A percentile compares a stretch with the other conserved stretches of the same genome.
Conservation (phyloP, 805 yeast species). For the Alloascoidea hylecoeti region DNA sequence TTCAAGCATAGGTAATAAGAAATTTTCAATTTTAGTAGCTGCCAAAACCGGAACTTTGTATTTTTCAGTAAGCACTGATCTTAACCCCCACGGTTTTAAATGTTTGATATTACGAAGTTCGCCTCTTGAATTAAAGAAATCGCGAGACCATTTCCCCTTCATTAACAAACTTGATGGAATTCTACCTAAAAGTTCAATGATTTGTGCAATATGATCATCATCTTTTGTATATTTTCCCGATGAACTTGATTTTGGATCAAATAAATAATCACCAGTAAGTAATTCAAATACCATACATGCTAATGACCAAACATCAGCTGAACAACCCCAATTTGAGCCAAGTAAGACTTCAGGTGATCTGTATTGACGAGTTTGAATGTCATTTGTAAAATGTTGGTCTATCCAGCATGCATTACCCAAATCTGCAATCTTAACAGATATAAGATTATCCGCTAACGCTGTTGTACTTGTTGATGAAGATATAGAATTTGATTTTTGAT, state of each 20-base stretch:
- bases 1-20: conserved; percentile 70
- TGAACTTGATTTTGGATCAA: conserved; percentile 56
- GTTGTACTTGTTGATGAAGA: conserved; percentile 5
- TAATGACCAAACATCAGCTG: conserved; percentile 92
- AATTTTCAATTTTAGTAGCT: conserved; percentile 61
- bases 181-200: conserved; percentile 67
- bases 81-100: conserved; percentile 81
- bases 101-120: conserved; percentile 67
- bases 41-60: conserved; percentile 59
- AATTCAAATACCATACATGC: conserved; percentile 88
- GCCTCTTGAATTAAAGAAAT: conserved; percentile 51
- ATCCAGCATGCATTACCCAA: conserved; percentile 85
- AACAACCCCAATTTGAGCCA: conserved; percentile 87
- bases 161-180: conserved; percentile 45
- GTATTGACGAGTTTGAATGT: conserved; percentile 86
- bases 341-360: conserved; percentile 79
- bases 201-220: conserved; percentile 94
- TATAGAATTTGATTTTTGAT: not conserved
- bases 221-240: conserved; percentile 55
- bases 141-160: conserved; percentile 45
- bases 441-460: conserved; percentile 28
- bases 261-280: conserved; percentile 85
- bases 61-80: conserved; percentile 72
- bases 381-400: conserved; percentile 70
- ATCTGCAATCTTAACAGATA: conserved; percentile 83